phyloP scores from a whole-genome alignment of 495 filamentous ascomycete species.

The Podospora fimiseda region DNA sequence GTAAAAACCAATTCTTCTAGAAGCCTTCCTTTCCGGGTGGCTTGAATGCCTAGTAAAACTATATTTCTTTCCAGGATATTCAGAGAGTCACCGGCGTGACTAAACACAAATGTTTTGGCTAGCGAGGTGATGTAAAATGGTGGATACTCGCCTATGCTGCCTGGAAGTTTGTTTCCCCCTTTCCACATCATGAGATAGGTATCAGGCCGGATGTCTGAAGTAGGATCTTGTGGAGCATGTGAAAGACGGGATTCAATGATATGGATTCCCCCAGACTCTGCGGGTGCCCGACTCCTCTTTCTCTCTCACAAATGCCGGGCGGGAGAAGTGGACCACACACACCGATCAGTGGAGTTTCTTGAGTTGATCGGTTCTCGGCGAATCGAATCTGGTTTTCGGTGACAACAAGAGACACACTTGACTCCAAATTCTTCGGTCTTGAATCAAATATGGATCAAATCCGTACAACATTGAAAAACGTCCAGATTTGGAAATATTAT shows the following conservation, averaged over 20 bases:
- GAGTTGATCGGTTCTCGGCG: not conserved
- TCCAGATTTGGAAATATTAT: slow-evolving; percentile 5
- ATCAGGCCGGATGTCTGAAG: not conserved
- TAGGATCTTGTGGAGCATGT: not conserved
- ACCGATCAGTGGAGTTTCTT: not conserved
- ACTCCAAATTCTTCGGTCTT: not conserved
- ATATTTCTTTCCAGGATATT: not conserved
- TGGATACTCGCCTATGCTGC: not conserved
- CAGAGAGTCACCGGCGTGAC: not conserved
- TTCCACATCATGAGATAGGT: not conserved
- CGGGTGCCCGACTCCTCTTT: no score
- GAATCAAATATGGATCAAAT: not conserved
- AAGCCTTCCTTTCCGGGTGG: no score
- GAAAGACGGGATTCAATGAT: no score
- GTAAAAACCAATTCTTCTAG: not conserved
- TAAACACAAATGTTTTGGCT: not conserved
- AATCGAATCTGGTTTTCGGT: not conserved
- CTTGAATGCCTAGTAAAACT: no score
- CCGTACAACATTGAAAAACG: not conserved
- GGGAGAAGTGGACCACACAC: not conserved
- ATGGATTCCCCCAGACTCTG: no score
- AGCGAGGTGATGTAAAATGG: not conserved
- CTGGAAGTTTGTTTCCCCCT: not conserved
- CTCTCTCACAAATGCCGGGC: not conserved
- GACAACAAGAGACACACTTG: not conserved